Base-by-base conservation (phyloP, 2,329 filamentous ascomycete species). In the Truncatella angustata region DNA sequence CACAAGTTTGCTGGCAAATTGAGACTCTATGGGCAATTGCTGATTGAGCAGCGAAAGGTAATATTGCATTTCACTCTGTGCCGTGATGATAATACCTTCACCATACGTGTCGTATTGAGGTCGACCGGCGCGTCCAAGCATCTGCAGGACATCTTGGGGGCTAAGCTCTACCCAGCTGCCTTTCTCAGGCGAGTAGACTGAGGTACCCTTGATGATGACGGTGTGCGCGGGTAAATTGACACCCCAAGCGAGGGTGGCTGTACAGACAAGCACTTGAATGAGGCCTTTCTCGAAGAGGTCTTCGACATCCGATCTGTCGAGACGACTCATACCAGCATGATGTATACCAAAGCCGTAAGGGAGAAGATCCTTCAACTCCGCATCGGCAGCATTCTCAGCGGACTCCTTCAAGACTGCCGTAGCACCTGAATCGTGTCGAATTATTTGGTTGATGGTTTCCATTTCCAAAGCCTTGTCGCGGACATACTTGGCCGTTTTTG, bases 301-400 rank as follows among this genome's bases (percentile, higher is more conserved):
- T 66, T 97, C 93, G 11, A 99, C 94, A 46, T 93, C 90, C 24
- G 89, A 92, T 73, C 95, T 87, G 76, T 99, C 95, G n/a, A 88
- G 85, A 68, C 94, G 84, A 68, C 85, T 95, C 90, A 99, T 95
- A 71, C 94, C 94, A 65, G 94, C 94, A 71, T 99, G 94, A 74
- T 99, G 94, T 55, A 99, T 99, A 65, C 94, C 94, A 61, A 99
- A 95, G 5, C 95, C 94, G 62, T 97, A 97, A 0, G 94, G 94
- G 66, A 99, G 75, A 10, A 99, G 76, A 66, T 97, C 94, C 69
- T 97, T 97, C 48, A 99, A 78, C 50, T 96, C 92, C 47, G 86
- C 77, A 67, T 99, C 94, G 30, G 87, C 86, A 16, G 94, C 89
- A 51, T 87, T 81, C 52, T 90, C 88, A 0, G 91, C 85, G 63